These are phyloP conservation scores for Boletus rex-veris DNA, from an alignment of 768 basidiomycete genomes.

Conservation along the genomic window DNA sequence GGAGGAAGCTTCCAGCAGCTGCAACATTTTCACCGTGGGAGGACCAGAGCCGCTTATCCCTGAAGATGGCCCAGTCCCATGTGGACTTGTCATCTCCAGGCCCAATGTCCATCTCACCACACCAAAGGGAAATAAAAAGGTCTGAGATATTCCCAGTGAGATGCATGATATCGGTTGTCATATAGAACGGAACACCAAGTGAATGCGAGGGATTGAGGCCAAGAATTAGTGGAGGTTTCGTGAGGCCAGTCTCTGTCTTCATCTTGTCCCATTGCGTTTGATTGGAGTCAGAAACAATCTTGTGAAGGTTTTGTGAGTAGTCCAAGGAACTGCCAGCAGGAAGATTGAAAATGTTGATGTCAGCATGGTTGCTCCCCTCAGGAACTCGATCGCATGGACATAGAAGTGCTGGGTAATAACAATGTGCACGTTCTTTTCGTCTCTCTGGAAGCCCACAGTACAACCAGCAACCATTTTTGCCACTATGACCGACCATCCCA, in stretches of 20 bases:
- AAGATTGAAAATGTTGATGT: no score
- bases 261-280: no score
- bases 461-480: neutral
- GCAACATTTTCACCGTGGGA: no score
- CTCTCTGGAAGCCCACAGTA: no score
- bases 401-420: neutral
- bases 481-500: neutral
- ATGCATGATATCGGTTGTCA: conserved; percentile 9
- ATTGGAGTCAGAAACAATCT: no score
- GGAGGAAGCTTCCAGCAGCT: no score
- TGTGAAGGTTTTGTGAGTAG: neutral
- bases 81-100: neutral
- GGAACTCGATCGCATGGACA: neutral
- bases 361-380: no score
- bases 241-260: neutral
- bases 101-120: neutral
- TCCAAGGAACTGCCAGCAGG: neutral
- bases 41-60: no score
- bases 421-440: neutral
- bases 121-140: neutral
- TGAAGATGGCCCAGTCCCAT: neutral
- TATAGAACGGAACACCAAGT: neutral
- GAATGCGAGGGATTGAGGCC: neutral
- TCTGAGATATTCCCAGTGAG: neutral
- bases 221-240: neutral